A percentile compares a stretch with the other conserved stretches of the same genome.
These are phyloP conservation scores for Macrophomina pseudophaseolina DNA, from an alignment of 2,329 filamentous ascomycete genomes.

Conservation along the genomic window DNA sequence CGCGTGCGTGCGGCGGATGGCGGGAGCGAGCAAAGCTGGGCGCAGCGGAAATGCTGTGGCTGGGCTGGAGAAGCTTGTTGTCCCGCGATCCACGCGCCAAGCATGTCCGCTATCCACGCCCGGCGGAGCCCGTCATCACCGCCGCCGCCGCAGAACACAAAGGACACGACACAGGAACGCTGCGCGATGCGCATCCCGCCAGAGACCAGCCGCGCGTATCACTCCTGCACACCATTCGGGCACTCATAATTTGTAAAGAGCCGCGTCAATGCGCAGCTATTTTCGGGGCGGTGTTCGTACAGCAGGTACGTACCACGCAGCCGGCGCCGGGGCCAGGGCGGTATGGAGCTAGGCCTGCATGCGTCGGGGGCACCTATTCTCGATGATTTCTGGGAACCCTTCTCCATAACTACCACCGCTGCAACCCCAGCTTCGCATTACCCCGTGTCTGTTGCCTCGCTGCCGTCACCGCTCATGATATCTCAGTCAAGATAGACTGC, in stretches of 20 bases:
- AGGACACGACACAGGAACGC: not conserved
- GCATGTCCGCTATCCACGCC: not conserved
- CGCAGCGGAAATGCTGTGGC: slow-evolving; percentile 14
- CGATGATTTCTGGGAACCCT: slow-evolving; percentile 50
- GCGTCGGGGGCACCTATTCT: slow-evolving; percentile 22
- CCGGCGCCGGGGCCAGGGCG: slow-evolving; percentile 7
- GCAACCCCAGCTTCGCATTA: not conserved
- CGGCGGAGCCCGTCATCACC: not conserved
- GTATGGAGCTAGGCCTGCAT: slow-evolving; percentile 22
- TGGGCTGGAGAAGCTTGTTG: slow-evolving; percentile 24
- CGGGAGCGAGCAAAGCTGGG: not conserved
- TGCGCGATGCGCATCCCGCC: not conserved
- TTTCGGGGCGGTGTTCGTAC: not conserved
- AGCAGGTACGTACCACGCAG: slow-evolving; percentile 17
- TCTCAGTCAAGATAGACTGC: slow-evolving; percentile 4
- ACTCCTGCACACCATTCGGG: too few species aligned
- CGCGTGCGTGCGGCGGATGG: slow-evolving; percentile 6
- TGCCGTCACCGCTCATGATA: slow-evolving; percentile 16
- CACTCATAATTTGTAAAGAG: too few species aligned
- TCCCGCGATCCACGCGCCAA: slow-evolving; percentile 24
- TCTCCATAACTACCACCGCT: slow-evolving; percentile 59
- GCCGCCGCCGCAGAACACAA: not conserved
- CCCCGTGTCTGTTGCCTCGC: not conserved
- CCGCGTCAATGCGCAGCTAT: not conserved
- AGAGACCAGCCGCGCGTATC: too few species aligned